Evolutionary conservation across 495 filamentous ascomycete species (phyloP).

Genomic region (Hypomontagnella submonticulosa): DNA sequence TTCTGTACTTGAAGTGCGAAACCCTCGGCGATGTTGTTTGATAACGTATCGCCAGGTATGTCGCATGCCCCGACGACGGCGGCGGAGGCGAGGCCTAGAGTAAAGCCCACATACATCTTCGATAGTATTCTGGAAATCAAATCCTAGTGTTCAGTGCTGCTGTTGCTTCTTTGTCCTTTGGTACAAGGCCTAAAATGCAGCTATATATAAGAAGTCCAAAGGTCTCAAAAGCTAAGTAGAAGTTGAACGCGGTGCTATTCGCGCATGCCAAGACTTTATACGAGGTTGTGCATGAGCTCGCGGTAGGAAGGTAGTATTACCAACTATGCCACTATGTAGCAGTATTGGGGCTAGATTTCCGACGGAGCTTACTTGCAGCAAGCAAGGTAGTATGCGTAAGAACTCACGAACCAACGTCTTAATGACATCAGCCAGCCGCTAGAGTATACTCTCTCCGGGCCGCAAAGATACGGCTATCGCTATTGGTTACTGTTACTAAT

Average conservation of each 20-base stretch:
- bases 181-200: too few relatives aligned
- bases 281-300: slow-evolving; percentile 21
- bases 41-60: slow-evolving; percentile 50
- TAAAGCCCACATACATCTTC: slow-evolving; percentile 31
- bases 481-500: not conserved
- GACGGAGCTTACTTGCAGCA: slow-evolving; percentile 23
- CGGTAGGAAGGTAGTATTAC: slow-evolving; percentile 24
- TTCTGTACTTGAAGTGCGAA: slow-evolving; percentile 64
- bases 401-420: not conserved
- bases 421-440: slow-evolving; percentile 6
- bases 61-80: slow-evolving; percentile 51
- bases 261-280: slow-evolving; percentile 35
- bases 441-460: not conserved
- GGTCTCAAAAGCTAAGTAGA: slow-evolving; percentile 11
- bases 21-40: slow-evolving; percentile 53
- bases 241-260: not conserved
- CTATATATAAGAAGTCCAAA: not conserved
- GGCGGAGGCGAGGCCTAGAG: slow-evolving; percentile 38
- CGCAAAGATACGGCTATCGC: not conserved
- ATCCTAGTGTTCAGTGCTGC: too few relatives aligned
- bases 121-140: not conserved
- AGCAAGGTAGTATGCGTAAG: slow-evolving; percentile 7
- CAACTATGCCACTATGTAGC: slow-evolving; percentile 1
- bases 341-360: slow-evolving; percentile 26
- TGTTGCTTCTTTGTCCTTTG: too few relatives aligned